Conservation (phyloP, 352 stramenopile species). For the Pythium plurisporium region DNA sequence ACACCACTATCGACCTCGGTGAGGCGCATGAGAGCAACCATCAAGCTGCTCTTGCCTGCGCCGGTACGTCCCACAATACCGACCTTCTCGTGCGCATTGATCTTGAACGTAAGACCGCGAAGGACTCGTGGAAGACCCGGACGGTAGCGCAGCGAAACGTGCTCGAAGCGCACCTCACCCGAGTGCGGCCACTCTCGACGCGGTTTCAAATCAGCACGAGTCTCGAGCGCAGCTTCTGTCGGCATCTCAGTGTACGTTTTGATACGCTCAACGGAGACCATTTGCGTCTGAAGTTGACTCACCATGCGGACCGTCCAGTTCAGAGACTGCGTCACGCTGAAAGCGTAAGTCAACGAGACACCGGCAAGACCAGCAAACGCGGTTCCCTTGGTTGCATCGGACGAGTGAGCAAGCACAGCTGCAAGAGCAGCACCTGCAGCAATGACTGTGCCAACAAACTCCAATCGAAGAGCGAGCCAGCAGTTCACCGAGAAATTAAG, state of each 20-base stretch:
- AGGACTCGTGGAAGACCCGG: conserved; percentile 35
- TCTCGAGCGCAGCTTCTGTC: conserved; percentile 43
- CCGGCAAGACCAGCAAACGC: conserved; percentile 58
- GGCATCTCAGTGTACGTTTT: conserved; percentile 63
- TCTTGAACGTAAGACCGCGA: conserved; percentile 25
- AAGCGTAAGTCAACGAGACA: conserved; percentile 76
- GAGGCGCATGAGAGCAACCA: conserved; percentile 37
- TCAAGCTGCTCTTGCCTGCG: conserved; percentile 37
- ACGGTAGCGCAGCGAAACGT: conserved; percentile 36
- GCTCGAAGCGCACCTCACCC: conserved; percentile 29
- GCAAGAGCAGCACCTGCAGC: conserved; percentile 45
- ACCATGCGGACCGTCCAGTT: conserved; percentile 75
- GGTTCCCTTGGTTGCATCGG: conserved; percentile 29
- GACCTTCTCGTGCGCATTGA: conserved; percentile 27
- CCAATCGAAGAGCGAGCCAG: conserved; percentile 70
- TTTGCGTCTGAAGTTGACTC: conserved; percentile 74
- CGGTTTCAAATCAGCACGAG: conserved; percentile 7
- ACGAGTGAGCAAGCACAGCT: conserved; percentile 49
- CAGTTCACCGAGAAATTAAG: conserved; percentile 72
- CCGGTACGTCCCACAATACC: conserved; percentile 26
- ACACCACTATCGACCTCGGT: conserved; percentile 31
- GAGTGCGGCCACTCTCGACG: conserved; percentile 23
- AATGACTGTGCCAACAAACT: conserved; percentile 67
- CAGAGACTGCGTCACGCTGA: conserved; percentile 72
- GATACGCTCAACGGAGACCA: conserved; percentile 76